Evolutionary conservation across 306 rosid genomes (phyloP).

Genomic region (Cyclanthera cordifolia): DNA sequence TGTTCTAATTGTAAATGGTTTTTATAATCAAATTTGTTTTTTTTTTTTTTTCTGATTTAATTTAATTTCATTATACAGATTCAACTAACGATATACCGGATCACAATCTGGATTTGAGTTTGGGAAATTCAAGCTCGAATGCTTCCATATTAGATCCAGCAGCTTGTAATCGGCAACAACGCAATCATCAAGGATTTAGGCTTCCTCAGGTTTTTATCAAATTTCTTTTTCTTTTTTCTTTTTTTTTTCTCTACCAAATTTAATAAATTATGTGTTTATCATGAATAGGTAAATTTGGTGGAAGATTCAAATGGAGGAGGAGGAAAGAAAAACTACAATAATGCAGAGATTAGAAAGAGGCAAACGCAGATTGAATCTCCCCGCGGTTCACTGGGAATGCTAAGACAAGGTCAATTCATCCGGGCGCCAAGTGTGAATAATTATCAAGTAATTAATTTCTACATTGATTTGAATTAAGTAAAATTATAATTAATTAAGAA

Average conservation of each 20-base stretch:
- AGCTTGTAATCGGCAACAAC: too few relatives aligned
- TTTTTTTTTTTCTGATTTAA: too few relatives aligned
- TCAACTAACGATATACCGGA: constrained; percentile 27
- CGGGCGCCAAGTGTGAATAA: too few relatives aligned
- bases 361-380: constrained; percentile 48
- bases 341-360: constrained; percentile 27
- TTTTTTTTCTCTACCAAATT: background rate
- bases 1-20: background rate
- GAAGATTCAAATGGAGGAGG: constrained; percentile 25
- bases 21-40: background rate
- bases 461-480: too few relatives aligned
- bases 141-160: constrained; percentile 16
- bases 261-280: background rate
- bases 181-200: constrained; percentile 7
- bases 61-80: constrained; percentile 21
- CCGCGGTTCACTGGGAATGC: constrained; percentile 30
- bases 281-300: constrained; percentile 21
- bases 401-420: constrained; percentile 43
- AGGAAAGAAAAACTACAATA: constrained; percentile 15
- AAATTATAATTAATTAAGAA: too few relatives aligned
- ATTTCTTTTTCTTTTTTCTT: background rate
- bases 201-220: constrained; percentile 3
- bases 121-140: constrained; percentile 48
- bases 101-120: constrained; percentile 58
- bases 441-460: constrained; percentile 49